Evolutionary conservation across 75 land plant genomes (phyloP).

Genomic region (Cupressus sempervirens): DNA sequence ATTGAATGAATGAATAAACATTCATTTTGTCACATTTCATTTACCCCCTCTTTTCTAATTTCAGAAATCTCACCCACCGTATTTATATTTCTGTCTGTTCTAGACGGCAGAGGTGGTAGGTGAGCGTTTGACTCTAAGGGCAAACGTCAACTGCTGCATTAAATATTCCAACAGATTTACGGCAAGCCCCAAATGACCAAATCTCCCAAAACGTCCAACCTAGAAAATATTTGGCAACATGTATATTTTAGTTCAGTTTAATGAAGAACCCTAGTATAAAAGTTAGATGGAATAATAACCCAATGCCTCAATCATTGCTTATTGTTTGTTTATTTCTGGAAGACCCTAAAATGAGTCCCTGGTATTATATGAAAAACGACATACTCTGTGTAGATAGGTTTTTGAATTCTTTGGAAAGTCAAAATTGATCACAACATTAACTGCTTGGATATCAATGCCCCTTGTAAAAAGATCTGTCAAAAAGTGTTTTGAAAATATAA

Average conservation of each 20-base stretch:
- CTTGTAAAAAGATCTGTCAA: conserved; percentile 37
- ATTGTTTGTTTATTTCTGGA: neutral
- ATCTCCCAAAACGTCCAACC: conserved; percentile 41
- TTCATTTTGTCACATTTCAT: no score
- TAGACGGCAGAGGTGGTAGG: no score
- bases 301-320: neutral
- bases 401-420: conserved; percentile 42
- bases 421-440: conserved; percentile 41
- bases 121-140: no score
- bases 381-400: conserved; percentile 41
- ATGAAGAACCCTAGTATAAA: neutral
- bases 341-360: neutral
- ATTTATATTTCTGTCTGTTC: no score
- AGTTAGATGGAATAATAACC: neutral
- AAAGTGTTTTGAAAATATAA: conserved; percentile 10
- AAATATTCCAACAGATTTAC: no score
- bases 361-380: neutral
- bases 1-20: no score
- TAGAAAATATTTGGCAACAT: conserved; percentile 4
- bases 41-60: no score
- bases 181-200: conserved; percentile 40
- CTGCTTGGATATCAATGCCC: conserved; percentile 41
- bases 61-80: no score
- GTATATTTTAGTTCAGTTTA: neutral
- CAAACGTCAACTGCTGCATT: no score